These are phyloP conservation scores for Trichoderma hamatum DNA, from an alignment of 2,329 filamentous ascomycete genomes.

Conservation along the genomic window DNA sequence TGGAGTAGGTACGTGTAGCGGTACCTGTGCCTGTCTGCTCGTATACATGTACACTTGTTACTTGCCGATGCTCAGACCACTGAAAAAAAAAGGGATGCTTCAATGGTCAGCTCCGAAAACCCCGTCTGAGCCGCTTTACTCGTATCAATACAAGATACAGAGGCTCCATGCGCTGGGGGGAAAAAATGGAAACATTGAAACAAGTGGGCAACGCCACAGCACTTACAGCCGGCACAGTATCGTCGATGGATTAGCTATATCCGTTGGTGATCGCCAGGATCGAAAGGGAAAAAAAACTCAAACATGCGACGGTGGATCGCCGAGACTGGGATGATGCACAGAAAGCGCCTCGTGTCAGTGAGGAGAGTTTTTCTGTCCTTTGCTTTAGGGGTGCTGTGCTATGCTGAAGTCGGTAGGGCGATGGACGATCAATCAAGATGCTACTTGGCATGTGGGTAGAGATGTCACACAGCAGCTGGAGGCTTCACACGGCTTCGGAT, in stretches of 20 bases:
- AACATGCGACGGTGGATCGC: slow-evolving; percentile 7
- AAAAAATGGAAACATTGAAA: not conserved
- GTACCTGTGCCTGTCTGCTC: not conserved
- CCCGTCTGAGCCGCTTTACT: not conserved
- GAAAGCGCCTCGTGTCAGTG: not conserved
- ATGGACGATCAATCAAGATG: not conserved
- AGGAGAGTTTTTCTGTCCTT: not conserved
- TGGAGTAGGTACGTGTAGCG: not conserved
- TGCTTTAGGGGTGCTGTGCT: not conserved
- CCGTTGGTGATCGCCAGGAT: slow-evolving; percentile 18
- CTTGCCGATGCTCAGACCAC: not conserved
- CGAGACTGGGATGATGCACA: slow-evolving; percentile 16
- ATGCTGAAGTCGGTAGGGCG: not conserved
- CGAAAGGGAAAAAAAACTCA: slow-evolving; percentile 9
- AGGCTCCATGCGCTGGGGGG: not conserved
- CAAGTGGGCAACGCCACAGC: slow-evolving; percentile 13
- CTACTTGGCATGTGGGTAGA: not conserved
- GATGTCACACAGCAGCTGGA: not conserved
- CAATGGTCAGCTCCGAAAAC: slow-evolving; percentile 4
- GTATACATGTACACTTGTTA: not conserved
- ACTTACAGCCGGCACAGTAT: not conserved
- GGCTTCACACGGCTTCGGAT: not conserved
- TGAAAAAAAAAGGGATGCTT: not conserved
- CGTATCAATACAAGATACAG: not conserved
- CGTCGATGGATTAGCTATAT: not conserved